A percentile compares a stretch with the other conserved stretches of the same genome.
These are phyloP conservation scores for Citrus hindsii DNA, from an alignment of 345 rosid species.

Conservation along the genomic window DNA sequence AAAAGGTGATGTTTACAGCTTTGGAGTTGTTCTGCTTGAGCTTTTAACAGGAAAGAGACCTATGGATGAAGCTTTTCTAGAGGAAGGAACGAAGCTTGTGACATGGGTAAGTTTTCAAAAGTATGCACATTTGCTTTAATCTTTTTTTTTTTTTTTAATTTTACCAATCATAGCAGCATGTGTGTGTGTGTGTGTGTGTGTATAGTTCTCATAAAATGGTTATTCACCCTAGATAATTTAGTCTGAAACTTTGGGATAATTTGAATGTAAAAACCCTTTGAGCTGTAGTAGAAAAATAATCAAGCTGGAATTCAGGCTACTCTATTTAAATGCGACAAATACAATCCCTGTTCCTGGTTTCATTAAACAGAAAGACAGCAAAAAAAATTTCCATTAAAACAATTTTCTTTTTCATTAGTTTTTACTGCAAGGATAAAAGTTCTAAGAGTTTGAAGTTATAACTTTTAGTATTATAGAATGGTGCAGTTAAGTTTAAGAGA, in stretches of 20 bases:
- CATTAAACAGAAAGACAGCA: neutral
- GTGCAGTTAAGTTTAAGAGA: neutral
- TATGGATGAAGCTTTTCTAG: slow-evolving; percentile 71
- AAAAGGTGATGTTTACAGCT: slow-evolving; percentile 89
- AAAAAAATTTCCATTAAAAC: neutral
- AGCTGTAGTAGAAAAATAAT: neutral
- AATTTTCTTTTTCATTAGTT: neutral
- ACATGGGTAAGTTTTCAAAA: slow-evolving; percentile 57
- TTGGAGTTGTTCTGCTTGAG: slow-evolving; percentile 78
- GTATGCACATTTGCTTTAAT: neutral
- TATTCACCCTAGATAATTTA: neutral
- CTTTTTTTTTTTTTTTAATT: too few relatives aligned
- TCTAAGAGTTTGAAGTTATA: neutral
- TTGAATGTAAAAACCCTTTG: neutral
- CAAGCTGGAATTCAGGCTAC: neutral
- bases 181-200: too few relatives aligned
- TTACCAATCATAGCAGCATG: too few relatives aligned
- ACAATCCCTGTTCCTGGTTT: neutral
- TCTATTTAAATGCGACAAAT: neutral
- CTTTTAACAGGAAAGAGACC: slow-evolving; percentile 77
- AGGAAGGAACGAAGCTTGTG: slow-evolving; percentile 88
- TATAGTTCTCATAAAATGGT: neutral
- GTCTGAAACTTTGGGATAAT: neutral
- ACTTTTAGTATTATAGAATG: neutral
- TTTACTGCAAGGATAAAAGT: neutral